phyloP scores from a whole-genome alignment of 441 rosid genomes.

The Populus hybrid region DNA sequence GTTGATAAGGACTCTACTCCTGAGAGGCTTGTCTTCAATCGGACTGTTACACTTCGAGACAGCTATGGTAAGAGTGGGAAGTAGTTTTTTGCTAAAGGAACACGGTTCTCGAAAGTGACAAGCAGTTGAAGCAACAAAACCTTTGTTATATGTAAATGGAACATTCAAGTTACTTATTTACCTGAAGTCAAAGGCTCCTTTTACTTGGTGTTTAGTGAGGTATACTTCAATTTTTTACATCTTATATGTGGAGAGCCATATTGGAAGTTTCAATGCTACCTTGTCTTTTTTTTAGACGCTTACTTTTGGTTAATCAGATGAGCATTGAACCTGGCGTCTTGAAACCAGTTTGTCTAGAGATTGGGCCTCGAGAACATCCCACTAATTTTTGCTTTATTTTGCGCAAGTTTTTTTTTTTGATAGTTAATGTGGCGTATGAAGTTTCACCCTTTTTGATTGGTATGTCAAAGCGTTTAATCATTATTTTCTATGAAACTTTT shows the following conservation, averaged over 20 bases:
- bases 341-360: background rate
- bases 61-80: constrained; percentile 67
- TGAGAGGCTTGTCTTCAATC: constrained; percentile 74
- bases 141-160: background rate
- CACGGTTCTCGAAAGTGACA: background rate
- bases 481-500: too few relatives aligned
- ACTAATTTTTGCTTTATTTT: too few relatives aligned
- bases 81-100: constrained; percentile 18
- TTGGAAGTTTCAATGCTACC: background rate
- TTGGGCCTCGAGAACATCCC: background rate
- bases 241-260: background rate
- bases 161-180: background rate
- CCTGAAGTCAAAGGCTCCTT: background rate
- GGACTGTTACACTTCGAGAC: constrained; percentile 83
- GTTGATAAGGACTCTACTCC: constrained; percentile 77
- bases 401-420: too few relatives aligned
- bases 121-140: background rate
- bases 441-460: background rate
- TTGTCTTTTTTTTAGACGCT: background rate
- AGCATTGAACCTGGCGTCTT: background rate
- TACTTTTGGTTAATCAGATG: background rate
- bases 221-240: background rate
- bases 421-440: too few relatives aligned
- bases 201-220: background rate
- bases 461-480: background rate